A percentile compares a stretch with the other conserved stretches of the same genome.
Evolutionary conservation across 129 eudicot species (phyloP).

Genomic region (Artemisia annua): DNA sequence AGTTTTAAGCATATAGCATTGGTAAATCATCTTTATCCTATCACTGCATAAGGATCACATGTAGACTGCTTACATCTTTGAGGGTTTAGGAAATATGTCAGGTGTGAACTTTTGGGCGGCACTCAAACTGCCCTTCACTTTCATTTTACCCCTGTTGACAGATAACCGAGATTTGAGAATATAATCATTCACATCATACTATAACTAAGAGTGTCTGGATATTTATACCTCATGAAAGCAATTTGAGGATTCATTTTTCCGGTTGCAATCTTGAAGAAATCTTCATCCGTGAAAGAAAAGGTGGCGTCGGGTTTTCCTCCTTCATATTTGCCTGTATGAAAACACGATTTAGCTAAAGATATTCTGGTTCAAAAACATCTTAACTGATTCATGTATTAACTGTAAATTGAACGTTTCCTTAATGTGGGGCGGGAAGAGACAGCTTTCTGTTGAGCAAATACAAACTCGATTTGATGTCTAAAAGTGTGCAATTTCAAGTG

Average conservation of each 20-base stretch:
- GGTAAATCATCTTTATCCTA: background rate
- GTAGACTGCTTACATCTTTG: conserved; percentile 40
- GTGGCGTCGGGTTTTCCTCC: conserved; percentile 95
- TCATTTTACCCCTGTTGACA: conserved; percentile 59
- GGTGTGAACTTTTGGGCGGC: conserved; percentile 85
- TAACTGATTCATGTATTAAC: background rate
- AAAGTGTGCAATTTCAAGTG: too few species aligned
- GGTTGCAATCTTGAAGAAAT: conserved; percentile 54
- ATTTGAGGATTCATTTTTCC: conserved; percentile 50
- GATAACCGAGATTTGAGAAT: conserved; percentile 11
- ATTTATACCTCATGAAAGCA: conserved; percentile 44
- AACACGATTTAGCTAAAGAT: background rate
- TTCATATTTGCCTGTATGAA: conserved; percentile 56
- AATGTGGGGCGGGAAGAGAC: too few species aligned
- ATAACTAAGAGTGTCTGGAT: background rate
- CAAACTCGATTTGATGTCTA: too few species aligned
- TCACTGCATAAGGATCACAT: background rate
- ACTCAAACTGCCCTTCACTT: conserved; percentile 74
- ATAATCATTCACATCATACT: background rate
- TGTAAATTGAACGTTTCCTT: background rate
- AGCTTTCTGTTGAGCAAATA: too few species aligned
- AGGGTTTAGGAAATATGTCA: conserved; percentile 82
- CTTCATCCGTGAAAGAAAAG: conserved; percentile 85
- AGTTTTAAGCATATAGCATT: background rate
- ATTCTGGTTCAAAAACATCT: background rate